Conservation (phyloP, 2,329 filamentous ascomycete genomes). For the Tolypocladium endophyticum region DNA sequence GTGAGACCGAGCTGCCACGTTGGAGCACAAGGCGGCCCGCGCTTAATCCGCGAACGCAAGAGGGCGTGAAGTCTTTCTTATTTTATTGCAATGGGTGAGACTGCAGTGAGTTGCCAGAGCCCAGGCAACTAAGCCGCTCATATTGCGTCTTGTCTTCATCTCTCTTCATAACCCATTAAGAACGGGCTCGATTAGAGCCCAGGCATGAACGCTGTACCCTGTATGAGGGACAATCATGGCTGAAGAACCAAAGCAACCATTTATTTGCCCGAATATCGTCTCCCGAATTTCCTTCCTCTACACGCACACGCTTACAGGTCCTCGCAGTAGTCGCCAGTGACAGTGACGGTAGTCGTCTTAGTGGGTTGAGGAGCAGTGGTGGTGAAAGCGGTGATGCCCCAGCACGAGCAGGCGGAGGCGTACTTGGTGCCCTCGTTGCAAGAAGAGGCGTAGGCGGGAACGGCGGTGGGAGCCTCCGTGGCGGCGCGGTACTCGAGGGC, state of each 20-base stretch:
- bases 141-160: background rate
- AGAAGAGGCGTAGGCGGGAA: constrained; percentile 29
- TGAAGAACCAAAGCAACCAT: background rate
- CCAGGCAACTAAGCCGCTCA: background rate
- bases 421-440: constrained; percentile 24
- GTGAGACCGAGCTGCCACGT: background rate
- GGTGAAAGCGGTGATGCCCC: constrained; percentile 27
- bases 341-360: constrained; percentile 29
- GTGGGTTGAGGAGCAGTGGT: constrained; percentile 28
- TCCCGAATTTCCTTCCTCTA: background rate
- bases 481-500: constrained; percentile 16
- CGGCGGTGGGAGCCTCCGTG: constrained; percentile 18
- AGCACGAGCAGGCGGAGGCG: constrained; percentile 33
- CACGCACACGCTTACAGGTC: constrained; percentile 14
- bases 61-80: background rate
- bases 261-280: background rate
- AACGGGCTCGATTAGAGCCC: background rate
- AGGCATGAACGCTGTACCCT: background rate
- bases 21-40: background rate
- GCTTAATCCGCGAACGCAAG: background rate
- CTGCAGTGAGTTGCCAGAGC: background rate
- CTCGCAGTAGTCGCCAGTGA: constrained; percentile 30
- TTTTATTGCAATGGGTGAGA: background rate
- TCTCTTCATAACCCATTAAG: constrained; percentile 7
- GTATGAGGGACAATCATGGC: background rate